A percentile compares a stretch with the other conserved stretches of the same genome.
phyloP scores from a whole-genome alignment of 768 basidiomycete species.

The Suillus cothurnatus region DNA sequence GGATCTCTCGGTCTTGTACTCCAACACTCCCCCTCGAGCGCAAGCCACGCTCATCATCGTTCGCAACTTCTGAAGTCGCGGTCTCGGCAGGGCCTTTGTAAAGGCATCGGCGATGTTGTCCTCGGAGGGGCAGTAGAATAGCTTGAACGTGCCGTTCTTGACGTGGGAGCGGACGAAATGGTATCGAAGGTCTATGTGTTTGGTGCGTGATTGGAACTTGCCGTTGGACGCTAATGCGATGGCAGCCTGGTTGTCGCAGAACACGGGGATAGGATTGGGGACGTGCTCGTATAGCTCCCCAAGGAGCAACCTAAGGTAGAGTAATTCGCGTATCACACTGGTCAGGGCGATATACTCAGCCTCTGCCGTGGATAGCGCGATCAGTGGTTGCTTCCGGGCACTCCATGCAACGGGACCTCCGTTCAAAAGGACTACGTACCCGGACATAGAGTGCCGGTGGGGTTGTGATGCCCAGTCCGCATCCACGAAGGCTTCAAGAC shows the following conservation, averaged over 20 bases:
- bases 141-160: too few relatives aligned
- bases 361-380: conserved; percentile 28
- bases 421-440: conserved; percentile 23
- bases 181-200: conserved; percentile 41
- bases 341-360: conserved; percentile 29
- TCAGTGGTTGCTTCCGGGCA: conserved; percentile 24
- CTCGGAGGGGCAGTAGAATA: too few relatives aligned
- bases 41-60: too few relatives aligned
- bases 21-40: too few relatives aligned
- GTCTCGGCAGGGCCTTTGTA: too few relatives aligned
- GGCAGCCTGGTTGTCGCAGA: conserved; percentile 31
- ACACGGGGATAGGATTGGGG: conserved; percentile 1
- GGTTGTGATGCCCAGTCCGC: conserved; percentile 27
- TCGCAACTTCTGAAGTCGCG: too few relatives aligned
- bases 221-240: conserved; percentile 32
- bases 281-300: conserved; percentile 13
- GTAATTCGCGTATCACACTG: not conserved
- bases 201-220: conserved; percentile 34
- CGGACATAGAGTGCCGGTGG: conserved; percentile 27
- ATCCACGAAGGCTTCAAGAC: conserved; percentile 19
- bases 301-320: conserved; percentile 20
- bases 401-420: conserved; percentile 9
- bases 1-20: too few relatives aligned
- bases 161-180: too few relatives aligned
- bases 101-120: too few relatives aligned